A percentile compares a stretch with the other conserved stretches of the same genome.
phyloP scores from a whole-genome alignment of 2,329 filamentous ascomycete genomes.

The Lasiodiplodia sp. region DNA sequence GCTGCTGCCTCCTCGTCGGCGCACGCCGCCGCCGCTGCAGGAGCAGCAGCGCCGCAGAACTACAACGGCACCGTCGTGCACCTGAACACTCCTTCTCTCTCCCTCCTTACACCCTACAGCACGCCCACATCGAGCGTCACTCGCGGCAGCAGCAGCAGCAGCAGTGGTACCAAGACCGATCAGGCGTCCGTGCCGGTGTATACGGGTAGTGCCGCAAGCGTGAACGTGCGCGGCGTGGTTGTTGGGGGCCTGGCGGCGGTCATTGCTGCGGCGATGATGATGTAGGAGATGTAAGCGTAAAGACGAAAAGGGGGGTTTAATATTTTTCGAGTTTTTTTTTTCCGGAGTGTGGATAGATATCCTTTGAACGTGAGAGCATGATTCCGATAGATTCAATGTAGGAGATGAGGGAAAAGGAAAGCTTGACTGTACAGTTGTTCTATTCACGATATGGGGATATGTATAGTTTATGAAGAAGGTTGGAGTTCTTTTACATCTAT shows the following conservation, averaged over 20 bases:
- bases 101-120: background rate
- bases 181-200: background rate
- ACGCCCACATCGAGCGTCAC: background rate
- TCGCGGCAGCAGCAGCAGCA: background rate
- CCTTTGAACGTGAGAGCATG: background rate
- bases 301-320: too few species aligned
- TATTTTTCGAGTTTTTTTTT: background rate
- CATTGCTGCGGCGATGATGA: background rate
- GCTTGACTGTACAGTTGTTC: background rate
- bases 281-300: too few species aligned
- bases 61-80: conserved; percentile 11
- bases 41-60: too few species aligned
- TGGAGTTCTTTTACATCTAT: background rate
- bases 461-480: background rate
- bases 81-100: background rate
- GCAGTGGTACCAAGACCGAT: background rate
- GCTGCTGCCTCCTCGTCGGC: too few species aligned
- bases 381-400: background rate
- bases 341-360: too few species aligned
- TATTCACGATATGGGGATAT: background rate
- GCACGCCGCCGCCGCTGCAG: background rate
- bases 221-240: background rate
- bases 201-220: background rate
- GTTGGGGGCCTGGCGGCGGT: background rate
- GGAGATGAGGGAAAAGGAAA: background rate